Evolutionary conservation across 345 rosid species (phyloP).

Genomic region (Hibiscus trionum): DNA sequence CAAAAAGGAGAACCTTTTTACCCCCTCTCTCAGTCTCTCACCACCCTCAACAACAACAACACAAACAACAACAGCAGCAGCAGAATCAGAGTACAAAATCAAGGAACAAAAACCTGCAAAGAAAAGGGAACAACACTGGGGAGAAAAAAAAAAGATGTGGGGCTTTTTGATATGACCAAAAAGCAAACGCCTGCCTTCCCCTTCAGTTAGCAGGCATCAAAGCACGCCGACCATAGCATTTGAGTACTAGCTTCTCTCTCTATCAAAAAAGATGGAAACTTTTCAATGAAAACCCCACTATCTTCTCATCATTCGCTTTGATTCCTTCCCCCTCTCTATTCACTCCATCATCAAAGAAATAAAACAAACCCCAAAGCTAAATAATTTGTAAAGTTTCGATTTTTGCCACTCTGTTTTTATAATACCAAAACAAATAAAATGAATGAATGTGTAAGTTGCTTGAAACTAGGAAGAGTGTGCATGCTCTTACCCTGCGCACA

Average conservation of each 20-base stretch:
- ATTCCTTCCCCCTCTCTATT: slow-evolving; percentile 4
- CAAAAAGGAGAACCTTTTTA: slow-evolving; percentile 7
- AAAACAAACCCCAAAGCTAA: neutral
- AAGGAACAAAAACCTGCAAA: slow-evolving; percentile 59
- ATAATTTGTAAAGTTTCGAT: neutral
- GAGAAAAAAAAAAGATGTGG: slow-evolving; percentile 27
- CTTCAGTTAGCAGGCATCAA: slow-evolving; percentile 42
- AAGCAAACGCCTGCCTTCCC: neutral
- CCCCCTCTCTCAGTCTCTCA: neutral
- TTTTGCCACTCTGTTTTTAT: neutral
- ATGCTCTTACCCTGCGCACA: slow-evolving; percentile 56
- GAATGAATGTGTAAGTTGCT: slow-evolving; percentile 19
- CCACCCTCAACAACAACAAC: neutral
- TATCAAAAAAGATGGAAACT: slow-evolving; percentile 39
- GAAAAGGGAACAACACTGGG: slow-evolving; percentile 10
- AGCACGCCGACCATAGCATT: slow-evolving; percentile 48
- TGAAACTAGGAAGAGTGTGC: slow-evolving; percentile 50
- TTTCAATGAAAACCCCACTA: slow-evolving; percentile 31
- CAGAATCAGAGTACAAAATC: slow-evolving; percentile 30
- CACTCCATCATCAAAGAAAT: slow-evolving; percentile 1
- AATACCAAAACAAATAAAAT: neutral
- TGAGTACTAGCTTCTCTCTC: slow-evolving; percentile 8
- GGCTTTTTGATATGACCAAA: slow-evolving; percentile 20
- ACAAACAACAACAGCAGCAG: neutral
- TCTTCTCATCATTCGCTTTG: slow-evolving; percentile 15